Conservation (phyloP, 306 rosid species). For the Cucurbita maxima region DNA sequence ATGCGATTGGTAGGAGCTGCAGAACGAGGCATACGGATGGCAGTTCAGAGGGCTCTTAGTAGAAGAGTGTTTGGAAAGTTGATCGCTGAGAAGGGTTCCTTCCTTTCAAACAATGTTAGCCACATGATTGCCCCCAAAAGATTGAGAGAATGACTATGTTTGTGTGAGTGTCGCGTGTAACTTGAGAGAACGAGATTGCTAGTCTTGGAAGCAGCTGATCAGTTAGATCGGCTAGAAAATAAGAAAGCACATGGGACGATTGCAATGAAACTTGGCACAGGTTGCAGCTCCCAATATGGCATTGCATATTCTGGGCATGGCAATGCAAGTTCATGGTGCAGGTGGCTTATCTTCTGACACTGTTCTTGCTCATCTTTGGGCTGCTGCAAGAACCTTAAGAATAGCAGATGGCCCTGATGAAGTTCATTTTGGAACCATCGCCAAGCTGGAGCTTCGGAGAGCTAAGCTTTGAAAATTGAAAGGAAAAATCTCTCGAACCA, state of each 20-base stretch:
- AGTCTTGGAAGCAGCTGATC: conserved; percentile 90
- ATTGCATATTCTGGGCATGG: conserved; percentile 76
- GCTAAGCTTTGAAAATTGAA: conserved; percentile 48
- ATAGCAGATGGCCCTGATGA: conserved; percentile 98
- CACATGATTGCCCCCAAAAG: neutral
- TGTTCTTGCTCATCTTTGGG: conserved; percentile 90
- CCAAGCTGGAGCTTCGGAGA: conserved; percentile 62
- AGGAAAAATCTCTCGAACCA: neutral
- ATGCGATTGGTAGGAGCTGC: conserved; percentile 94
- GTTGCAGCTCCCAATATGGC: conserved; percentile 92
- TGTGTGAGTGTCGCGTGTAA: conserved; percentile 73
- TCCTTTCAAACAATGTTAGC: conserved; percentile 47
- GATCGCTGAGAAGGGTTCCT: conserved; percentile 90
- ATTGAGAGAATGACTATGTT: neutral
- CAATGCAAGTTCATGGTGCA: conserved; percentile 93
- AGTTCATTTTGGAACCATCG: conserved; percentile 91
- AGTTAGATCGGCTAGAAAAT: conserved; percentile 79
- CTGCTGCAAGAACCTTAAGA: conserved; percentile 70
- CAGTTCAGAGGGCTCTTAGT: conserved; percentile 74
- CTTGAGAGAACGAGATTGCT: conserved; percentile 65
- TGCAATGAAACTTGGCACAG: conserved; percentile 59
- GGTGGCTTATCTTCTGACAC: conserved; percentile 84
- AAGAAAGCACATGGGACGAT: conserved; percentile 72
- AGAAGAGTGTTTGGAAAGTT: conserved; percentile 73
- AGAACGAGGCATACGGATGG: conserved; percentile 74